Base-by-base conservation (phyloP, 2,329 filamentous ascomycete genomes). In the Mariannaea elegans region DNA sequence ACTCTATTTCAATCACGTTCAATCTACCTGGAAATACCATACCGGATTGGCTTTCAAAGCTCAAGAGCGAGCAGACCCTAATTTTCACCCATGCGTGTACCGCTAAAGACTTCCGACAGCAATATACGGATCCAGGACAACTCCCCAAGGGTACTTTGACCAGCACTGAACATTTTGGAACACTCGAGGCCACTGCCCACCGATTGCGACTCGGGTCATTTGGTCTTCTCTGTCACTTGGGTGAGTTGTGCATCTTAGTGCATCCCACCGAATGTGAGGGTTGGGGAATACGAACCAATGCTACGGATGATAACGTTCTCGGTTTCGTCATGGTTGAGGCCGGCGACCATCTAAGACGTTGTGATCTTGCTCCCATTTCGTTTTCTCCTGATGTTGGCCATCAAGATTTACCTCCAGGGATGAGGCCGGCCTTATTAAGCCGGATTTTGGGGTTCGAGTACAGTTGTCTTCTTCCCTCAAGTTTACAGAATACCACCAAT, bases 181-280 rank as follows among this genome's bases (percentile, higher is more conserved):
- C 34, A 8, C 19, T 82, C 12, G 65, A 65, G 3, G 66, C 51
- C 10, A 63, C 78, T 19, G 71, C 75, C 5, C 67, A 73, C 18
- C 72, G 75, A 41, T 72, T 84, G 3, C 67, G 64, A 21, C 45
- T 73, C 3, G 74, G 73, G 8, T 72, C 74, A 7, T 69, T 77
- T 3, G 80, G 77, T 1, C 62, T 80, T 1, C 66, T 79, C 9
- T 75, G 72, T 32, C 64, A 75, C 18, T 52, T 64, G 14, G 61
- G 69, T 4, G 59, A 71, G 10, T 76, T 72, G 29, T 77, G 73
- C 49, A 61, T 84, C 16, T 48, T 84, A 4, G 39, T 83, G 1
- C 79, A 79, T 48, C 76, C 80, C 2, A 58, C 72, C 2, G 68
- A 67, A 23, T 76, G 75, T 49, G 72, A 75, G 1, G 72, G 74